Percentiles rank a stretch among this genome's conserved stretches.
Conservation (phyloP, 176 grass and related monocot genomes). For the Bolboschoenus planiculmis region DNA sequence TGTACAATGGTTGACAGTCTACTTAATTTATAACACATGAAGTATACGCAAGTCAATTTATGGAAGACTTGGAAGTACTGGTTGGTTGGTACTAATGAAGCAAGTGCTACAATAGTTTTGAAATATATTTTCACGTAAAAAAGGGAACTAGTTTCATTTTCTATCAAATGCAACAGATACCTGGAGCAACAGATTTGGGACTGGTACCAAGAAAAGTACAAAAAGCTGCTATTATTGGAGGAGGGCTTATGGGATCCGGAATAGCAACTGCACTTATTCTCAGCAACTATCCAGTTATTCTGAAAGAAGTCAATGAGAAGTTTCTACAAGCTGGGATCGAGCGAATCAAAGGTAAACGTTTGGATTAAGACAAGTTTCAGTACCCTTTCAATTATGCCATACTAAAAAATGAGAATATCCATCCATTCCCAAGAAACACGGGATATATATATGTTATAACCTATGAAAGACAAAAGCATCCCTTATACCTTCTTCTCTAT, state of each 20-base stretch:
- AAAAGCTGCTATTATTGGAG: constrained; percentile 78
- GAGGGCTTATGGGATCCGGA: constrained; percentile 86
- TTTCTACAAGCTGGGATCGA: constrained; percentile 63
- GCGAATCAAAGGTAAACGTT: constrained; percentile 62
- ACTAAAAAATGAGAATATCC: neutral
- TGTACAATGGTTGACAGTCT: neutral
- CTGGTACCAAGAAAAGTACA: constrained; percentile 64
- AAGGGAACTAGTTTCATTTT: constrained; percentile 9
- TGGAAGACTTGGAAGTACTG: neutral
- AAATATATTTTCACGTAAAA: constrained; percentile 25
- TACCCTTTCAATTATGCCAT: neutral
- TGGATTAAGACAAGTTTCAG: neutral
- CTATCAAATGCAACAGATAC: constrained; percentile 44
- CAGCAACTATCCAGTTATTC: constrained; percentile 71
- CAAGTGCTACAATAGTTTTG: neutral
- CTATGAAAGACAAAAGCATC: neutral
- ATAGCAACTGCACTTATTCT: constrained; percentile 87
- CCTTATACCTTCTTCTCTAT: neutral
- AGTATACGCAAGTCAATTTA: neutral
- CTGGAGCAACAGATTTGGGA: constrained; percentile 72
- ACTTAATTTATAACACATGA: neutral
- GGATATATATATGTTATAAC: neutral
- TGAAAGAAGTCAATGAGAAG: constrained; percentile 93
- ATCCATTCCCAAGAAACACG: neutral
- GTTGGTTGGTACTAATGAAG: constrained; percentile 5